Evolutionary conservation across 768 basidiomycete species (phyloP), one percentile per base, ranked within the genome.

Genomic region (Gymnopilus junonius): DNA sequence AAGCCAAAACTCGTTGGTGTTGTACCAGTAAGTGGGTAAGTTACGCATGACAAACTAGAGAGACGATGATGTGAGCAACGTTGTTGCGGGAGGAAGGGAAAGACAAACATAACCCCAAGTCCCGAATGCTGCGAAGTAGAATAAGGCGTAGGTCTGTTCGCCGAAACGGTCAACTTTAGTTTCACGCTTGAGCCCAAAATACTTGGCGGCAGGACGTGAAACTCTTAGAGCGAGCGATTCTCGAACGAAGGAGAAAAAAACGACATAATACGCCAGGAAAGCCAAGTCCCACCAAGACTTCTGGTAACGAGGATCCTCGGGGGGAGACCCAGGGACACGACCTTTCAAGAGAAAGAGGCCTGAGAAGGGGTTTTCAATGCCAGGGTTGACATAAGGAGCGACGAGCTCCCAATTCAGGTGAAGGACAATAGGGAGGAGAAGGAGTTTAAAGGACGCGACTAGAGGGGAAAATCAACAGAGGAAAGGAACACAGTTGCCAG

Each of bases 211-310:
- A 1, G 91, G 92, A 23, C 80, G 78, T 45, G 88, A 86, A 11
- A 94, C 35, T 59, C 84, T 85, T 70, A 91, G 66, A 17, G 89
- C 86, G 73, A 94, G 72, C 45, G 81, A 70, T 76, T 98, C 95
- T 31, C 97, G 88, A 43, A 95, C 67, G 73, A 95, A 92, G 1
- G 94, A 96, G 79, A 91, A 99, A 69, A 97, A 87, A 54, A 99
- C 79, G 75, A 98, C 81, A 71, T 96, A 81, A 76, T 93, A 96
- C 2, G 83, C 82, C 48, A 98, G 68, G 77, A 99, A 99, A 15
- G 83, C 70, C 8, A 95, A 65, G 71, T 99, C 97, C 62, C 85
- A 76, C 67, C 82, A 91, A 15, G 85, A 85, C 77, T 95, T 98
- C 39, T 79, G 79, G 70, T 92, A 94, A 32, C 84, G 84, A 0